Base-by-base conservation (phyloP, 352 stramenopile genomes). In the Phytophthora pluvialis region DNA sequence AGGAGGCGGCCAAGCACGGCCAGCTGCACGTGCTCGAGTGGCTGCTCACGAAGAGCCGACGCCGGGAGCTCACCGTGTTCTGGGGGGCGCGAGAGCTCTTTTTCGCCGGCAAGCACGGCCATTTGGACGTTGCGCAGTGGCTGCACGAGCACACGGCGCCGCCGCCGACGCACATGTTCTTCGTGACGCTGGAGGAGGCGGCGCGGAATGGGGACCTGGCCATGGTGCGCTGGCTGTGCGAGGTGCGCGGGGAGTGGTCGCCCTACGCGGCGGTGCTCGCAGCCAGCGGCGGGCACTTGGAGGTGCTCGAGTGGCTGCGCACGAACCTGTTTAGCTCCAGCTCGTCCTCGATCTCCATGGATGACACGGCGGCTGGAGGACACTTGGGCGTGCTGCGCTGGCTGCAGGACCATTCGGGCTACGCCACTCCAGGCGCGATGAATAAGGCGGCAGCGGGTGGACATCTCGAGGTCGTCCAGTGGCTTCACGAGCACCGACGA, bases 371-470 rank as follows among this genome's bases (percentile, higher is more conserved):
- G 7, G 54, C 70, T 16, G 64, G 64, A 33, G 64, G 64, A 21
- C 61, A 69, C 38, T 43, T 77, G 11, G 42, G 68, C 21, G 60
- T 74, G 6, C 35, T 77, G 11, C 31, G 40, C 3, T 77, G 70
- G 70, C 40, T 78, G 42, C 70, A 75, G 28, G 53, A 69, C 11
- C 64, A 78, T 51, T 72, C 70, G 28, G 70, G 61, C 4, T 72
- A 74, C 47, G 69, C 65, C 3, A 72, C 64, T 9, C 32, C 53
- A 4, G 57, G 64, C 1, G 81, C 77, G 11, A 90, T 90, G 81
- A 81, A 89, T 46, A 83, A 75, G 28, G 81, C 81, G 1, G 79
- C 80, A 1, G 61, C 57, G 0, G 77, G 76, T 36, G 83, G 81
- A 8, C 76, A 88, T 47, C 52, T 90, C n/a, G 32, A 82, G 0